Percentiles rank a stretch among this genome's conserved stretches.
phyloP scores from a whole-genome alignment of 805 yeast genomes.

The Starmerella sp. region DNA sequence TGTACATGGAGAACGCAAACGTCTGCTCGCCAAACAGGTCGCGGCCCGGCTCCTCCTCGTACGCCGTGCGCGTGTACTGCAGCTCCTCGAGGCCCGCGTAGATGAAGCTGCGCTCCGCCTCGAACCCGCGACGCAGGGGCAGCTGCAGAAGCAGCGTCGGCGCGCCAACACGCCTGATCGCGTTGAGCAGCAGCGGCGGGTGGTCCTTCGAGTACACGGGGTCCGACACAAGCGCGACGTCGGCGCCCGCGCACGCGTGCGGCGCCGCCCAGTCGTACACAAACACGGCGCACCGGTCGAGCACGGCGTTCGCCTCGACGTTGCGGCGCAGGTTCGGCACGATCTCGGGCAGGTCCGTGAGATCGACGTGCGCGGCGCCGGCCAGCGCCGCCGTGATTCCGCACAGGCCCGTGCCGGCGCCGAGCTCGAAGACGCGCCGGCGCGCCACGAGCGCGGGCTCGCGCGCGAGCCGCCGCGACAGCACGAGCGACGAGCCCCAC shows the following conservation, averaged over 20 bases:
- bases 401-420: slow-evolving; percentile 88
- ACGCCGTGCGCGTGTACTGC: slow-evolving; percentile 29
- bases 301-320: slow-evolving; percentile 37
- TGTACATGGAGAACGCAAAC: slow-evolving; percentile 9
- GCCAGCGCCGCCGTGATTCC: slow-evolving; percentile 58
- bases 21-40: slow-evolving; percentile 35
- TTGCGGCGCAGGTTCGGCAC: slow-evolving; percentile 56
- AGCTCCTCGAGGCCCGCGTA: slow-evolving; percentile 41
- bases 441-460: slow-evolving; percentile 23
- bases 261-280: slow-evolving; percentile 76
- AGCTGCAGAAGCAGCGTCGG: slow-evolving; percentile 49
- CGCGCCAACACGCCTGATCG: slow-evolving; percentile 42
- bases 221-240: slow-evolving; percentile 66
- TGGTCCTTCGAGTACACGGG: slow-evolving; percentile 80
- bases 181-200: slow-evolving; percentile 58
- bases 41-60: slow-evolving; percentile 47
- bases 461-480: slow-evolving; percentile 42
- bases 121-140: slow-evolving; percentile 61
- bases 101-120: slow-evolving; percentile 48
- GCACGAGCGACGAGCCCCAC: slow-evolving; percentile 82
- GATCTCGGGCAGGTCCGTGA: slow-evolving; percentile 77
- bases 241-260: slow-evolving; percentile 32
- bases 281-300: slow-evolving; percentile 30
- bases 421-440: slow-evolving; percentile 48
- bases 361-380: slow-evolving; percentile 36